Evolutionary conservation across 306 rosid genomes (phyloP).

Genomic region (Trifolium repens): DNA sequence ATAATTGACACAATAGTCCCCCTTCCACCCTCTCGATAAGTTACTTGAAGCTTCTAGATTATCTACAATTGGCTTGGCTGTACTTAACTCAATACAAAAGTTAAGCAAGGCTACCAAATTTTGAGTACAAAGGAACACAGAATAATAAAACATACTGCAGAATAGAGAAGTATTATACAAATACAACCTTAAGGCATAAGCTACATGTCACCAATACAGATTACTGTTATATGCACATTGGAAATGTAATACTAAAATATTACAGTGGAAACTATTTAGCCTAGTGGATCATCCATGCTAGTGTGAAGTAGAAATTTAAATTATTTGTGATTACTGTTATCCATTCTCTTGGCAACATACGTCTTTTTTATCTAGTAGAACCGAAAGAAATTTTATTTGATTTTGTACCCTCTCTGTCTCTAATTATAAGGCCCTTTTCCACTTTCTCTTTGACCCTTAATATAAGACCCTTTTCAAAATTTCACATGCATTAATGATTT

Average conservation of each 20-base stretch:
- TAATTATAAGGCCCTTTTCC: too few relatives aligned
- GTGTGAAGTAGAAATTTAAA: slow-evolving; percentile 13
- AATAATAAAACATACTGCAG: not conserved
- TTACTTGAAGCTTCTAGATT: not conserved
- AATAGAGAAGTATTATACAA: not conserved
- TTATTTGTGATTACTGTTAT: slow-evolving; percentile 26
- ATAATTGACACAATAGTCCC: not conserved
- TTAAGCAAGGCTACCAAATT: not conserved
- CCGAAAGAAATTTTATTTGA: not conserved
- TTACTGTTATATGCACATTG: not conserved
- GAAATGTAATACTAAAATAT: not conserved
- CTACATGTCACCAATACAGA: not conserved
- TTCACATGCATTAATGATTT: too few relatives aligned
- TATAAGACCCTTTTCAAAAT: too few relatives aligned
- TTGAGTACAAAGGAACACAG: not conserved
- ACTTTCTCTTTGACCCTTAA: too few relatives aligned
- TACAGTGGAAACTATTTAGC: slow-evolving; percentile 23
- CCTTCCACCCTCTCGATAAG: not conserved
- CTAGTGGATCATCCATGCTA: slow-evolving; percentile 2
- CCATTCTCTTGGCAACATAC: slow-evolving; percentile 1
- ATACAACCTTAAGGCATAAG: not conserved
- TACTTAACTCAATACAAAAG: not conserved
- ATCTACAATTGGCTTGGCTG: not conserved
- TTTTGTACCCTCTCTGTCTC: not conserved
- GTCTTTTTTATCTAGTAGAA: not conserved